Percentiles rank a stretch among this genome's conserved stretches.
Conservation (phyloP, 2,329 filamentous ascomycete genomes). For the Pezicula radicicola region DNA sequence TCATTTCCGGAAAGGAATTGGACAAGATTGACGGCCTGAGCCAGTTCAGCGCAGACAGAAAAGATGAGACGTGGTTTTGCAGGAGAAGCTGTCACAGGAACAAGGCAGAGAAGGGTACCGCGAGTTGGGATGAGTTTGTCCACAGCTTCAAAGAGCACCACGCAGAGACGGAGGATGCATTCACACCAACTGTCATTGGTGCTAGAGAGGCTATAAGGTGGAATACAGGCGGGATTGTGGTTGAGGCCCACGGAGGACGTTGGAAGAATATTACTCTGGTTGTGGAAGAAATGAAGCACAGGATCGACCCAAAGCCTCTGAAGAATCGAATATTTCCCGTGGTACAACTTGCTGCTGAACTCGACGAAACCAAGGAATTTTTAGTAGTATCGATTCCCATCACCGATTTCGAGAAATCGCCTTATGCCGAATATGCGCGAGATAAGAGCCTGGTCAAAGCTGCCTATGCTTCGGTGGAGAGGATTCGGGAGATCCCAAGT, state of each 20-base stretch:
- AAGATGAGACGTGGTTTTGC: slow-evolving; percentile 59
- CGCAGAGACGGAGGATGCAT: slow-evolving; percentile 51
- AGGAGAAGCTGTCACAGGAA: slow-evolving; percentile 61
- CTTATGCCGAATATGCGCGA: slow-evolving; percentile 28
- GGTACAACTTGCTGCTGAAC: slow-evolving; percentile 54
- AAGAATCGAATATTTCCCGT: slow-evolving; percentile 65
- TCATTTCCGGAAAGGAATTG: slow-evolving; percentile 43
- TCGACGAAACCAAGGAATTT: slow-evolving; percentile 44
- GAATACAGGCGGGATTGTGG: slow-evolving; percentile 40
- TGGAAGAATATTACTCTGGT: slow-evolving; percentile 48
- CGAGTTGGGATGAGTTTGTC: slow-evolving; percentile 62
- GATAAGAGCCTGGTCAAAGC: slow-evolving; percentile 51
- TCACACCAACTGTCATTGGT: slow-evolving; percentile 54
- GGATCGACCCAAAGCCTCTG: slow-evolving; percentile 54
- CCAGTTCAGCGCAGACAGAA: slow-evolving; percentile 25
- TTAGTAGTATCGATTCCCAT: slow-evolving; percentile 56
- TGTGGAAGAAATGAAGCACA: slow-evolving; percentile 65
- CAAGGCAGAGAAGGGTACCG: slow-evolving; percentile 46
- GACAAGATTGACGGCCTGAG: slow-evolving; percentile 30
- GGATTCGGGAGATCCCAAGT: slow-evolving; percentile 35
- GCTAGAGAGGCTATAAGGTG: slow-evolving; percentile 38
- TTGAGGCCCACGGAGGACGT: slow-evolving; percentile 30
- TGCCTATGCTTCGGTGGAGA: slow-evolving; percentile 64
- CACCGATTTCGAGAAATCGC: slow-evolving; percentile 35
- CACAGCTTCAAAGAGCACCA: slow-evolving; percentile 56